Evolutionary conservation across 1,284 basidiomycete species (phyloP).

Genomic region (Fomitopsis pinicola): DNA sequence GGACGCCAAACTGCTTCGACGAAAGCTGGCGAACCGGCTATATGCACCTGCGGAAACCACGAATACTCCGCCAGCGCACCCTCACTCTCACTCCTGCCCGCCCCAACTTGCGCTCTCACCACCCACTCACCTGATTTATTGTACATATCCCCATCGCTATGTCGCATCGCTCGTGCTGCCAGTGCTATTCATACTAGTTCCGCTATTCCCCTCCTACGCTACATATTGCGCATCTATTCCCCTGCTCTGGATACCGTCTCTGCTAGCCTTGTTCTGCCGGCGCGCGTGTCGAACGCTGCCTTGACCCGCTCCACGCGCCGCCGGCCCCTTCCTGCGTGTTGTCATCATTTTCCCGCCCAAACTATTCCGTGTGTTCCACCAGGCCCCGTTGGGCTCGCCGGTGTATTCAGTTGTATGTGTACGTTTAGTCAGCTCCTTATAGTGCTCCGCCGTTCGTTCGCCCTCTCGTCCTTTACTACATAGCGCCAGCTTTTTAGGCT

Average conservation of each 20-base stretch:
- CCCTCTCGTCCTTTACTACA: neutral
- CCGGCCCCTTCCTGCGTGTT: neutral
- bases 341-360: neutral
- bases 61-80: neutral
- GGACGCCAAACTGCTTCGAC: neutral
- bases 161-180: conserved; percentile 3
- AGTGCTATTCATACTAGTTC: conserved; percentile 7
- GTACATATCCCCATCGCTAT: conserved; percentile 12
- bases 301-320: conserved; percentile 5
- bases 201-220: conserved; percentile 4
- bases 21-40: neutral
- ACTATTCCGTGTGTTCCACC: neutral
- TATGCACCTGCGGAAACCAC: neutral
- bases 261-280: neutral
- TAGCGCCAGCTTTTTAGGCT: neutral
- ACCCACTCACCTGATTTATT: conserved; percentile 1
- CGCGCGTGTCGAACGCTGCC: conserved; percentile 6
- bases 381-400: neutral
- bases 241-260: conserved; percentile 1
- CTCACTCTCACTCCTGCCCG: neutral
- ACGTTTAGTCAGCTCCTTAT: neutral
- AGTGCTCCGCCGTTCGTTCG: neutral
- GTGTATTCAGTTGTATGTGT: conserved; percentile 7
- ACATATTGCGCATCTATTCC: conserved; percentile 9
- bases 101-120: neutral